Evolutionary conservation across 78 protist species (phyloP).

Genomic region (Speleostelium caveatum): DNA sequence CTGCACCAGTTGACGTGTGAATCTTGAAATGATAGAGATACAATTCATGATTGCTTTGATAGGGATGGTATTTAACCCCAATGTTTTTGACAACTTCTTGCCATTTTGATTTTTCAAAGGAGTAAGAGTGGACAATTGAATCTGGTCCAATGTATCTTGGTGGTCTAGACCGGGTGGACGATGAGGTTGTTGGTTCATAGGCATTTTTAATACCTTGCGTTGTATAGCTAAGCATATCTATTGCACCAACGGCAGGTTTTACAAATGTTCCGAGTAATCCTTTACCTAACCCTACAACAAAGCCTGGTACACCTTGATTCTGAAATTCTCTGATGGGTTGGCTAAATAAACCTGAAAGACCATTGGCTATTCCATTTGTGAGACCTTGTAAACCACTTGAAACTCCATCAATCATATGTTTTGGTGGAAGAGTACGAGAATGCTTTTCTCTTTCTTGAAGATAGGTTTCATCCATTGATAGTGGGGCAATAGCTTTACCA

Average conservation of each 20-base stretch:
- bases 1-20: not conserved
- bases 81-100: conserved; percentile 19
- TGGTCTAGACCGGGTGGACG: conserved; percentile 18
- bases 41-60: not conserved
- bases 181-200: not conserved
- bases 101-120: conserved; percentile 17
- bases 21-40: conserved; percentile 9
- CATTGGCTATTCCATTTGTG: conserved; percentile 6
- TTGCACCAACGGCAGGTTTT: conserved; percentile 76
- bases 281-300: conserved; percentile 48
- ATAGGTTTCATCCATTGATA: conserved; percentile 78
- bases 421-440: not conserved
- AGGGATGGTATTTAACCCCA: not conserved
- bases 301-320: conserved; percentile 38
- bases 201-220: conserved; percentile 49
- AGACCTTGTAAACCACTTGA: conserved; percentile 3
- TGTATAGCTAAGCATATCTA: conserved; percentile 46
- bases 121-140: conserved; percentile 3
- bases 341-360: not conserved
- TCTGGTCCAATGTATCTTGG: conserved; percentile 62
- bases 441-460: conserved; percentile 4
- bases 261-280: conserved; percentile 61
- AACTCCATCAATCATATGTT: conserved; percentile 1
- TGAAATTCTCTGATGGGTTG: conserved; percentile 39
- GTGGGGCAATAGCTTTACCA: conserved; percentile 61